Percentiles rank a stretch among this genome's conserved stretches.
phyloP scores from a whole-genome alignment of 225 moss, liverwort and hornwort species.

The Neckera pumila region DNA sequence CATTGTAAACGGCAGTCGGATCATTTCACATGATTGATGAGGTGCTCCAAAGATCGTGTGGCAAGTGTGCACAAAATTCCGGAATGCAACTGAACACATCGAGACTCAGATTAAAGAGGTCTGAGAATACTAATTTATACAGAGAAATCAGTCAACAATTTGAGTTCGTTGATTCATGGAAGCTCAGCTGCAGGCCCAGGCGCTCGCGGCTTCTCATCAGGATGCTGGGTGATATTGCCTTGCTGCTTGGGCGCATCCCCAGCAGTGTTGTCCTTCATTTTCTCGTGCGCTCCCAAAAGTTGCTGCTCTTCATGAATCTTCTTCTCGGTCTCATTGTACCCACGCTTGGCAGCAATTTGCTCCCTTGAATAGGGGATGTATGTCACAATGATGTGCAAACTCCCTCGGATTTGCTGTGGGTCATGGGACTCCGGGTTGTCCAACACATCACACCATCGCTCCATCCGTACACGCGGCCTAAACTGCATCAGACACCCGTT shows the following conservation, averaged over 20 bases:
- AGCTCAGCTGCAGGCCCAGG: slow-evolving; percentile 10
- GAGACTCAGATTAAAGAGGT: not conserved
- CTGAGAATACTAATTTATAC: not conserved
- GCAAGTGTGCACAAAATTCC: not conserved
- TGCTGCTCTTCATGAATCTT: slow-evolving; percentile 30
- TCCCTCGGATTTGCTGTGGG: slow-evolving; percentile 19
- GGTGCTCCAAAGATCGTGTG: not conserved
- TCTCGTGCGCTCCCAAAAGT: not conserved
- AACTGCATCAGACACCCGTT: slow-evolving; percentile 26
- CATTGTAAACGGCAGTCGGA: not conserved
- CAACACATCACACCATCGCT: slow-evolving; percentile 65
- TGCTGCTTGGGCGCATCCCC: slow-evolving; percentile 28
- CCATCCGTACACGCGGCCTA: slow-evolving; percentile 23
- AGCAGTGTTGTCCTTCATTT: not conserved
- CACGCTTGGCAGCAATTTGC: slow-evolving; percentile 3
- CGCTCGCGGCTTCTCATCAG: not conserved
- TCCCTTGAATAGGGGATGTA: slow-evolving; percentile 33
- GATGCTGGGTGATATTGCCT: slow-evolving; percentile 36
- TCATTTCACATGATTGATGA: not conserved
- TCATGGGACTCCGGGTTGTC: slow-evolving; percentile 23
- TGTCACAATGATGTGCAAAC: slow-evolving; percentile 31
- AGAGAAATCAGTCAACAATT: not conserved
- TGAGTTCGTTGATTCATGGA: not conserved
- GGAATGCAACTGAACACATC: not conserved
- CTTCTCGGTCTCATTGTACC: slow-evolving; percentile 20